Conservation (phyloP, 495 filamentous ascomycete genomes). For the Trichocladium uniseriatum region DNA sequence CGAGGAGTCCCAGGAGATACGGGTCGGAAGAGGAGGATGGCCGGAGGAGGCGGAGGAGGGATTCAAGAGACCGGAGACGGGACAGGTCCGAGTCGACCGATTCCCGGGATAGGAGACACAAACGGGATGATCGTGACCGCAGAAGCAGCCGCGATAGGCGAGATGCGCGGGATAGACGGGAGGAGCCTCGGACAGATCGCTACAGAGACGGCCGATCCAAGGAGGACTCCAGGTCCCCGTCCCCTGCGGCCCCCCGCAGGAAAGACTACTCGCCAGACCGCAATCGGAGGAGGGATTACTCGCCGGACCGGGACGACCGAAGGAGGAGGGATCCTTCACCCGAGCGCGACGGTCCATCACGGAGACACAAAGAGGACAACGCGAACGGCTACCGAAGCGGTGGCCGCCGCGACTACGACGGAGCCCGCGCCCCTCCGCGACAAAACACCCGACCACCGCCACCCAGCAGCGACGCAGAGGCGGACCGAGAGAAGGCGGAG, state of each 20-base stretch:
- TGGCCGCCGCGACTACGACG: slow-evolving; percentile 22
- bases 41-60: slow-evolving; percentile 24
- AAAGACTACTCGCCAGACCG: slow-evolving; percentile 13
- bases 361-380: neutral
- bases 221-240: slow-evolving; percentile 16
- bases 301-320: slow-evolving; percentile 9
- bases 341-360: neutral
- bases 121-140: slow-evolving; percentile 4
- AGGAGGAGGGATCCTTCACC: neutral
- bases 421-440: slow-evolving; percentile 10
- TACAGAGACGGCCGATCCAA: slow-evolving; percentile 3
- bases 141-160: slow-evolving; percentile 4
- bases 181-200: neutral
- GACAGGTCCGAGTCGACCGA: slow-evolving; percentile 23
- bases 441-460: neutral
- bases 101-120: slow-evolving; percentile 9
- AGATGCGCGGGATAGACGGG: slow-evolving; percentile 1
- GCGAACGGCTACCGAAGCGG: slow-evolving; percentile 18
- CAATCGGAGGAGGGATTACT: slow-evolving; percentile 7
- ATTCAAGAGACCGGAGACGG: slow-evolving; percentile 22
- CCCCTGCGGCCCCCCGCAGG: slow-evolving; percentile 20
- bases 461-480: slow-evolving; percentile 4
- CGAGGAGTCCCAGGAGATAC: slow-evolving; percentile 23
- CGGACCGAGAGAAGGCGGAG: slow-evolving; percentile 11
- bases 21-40: slow-evolving; percentile 26